Evolutionary conservation across 345 rosid species (phyloP).

Genomic region (Pistacia integerrima): DNA sequence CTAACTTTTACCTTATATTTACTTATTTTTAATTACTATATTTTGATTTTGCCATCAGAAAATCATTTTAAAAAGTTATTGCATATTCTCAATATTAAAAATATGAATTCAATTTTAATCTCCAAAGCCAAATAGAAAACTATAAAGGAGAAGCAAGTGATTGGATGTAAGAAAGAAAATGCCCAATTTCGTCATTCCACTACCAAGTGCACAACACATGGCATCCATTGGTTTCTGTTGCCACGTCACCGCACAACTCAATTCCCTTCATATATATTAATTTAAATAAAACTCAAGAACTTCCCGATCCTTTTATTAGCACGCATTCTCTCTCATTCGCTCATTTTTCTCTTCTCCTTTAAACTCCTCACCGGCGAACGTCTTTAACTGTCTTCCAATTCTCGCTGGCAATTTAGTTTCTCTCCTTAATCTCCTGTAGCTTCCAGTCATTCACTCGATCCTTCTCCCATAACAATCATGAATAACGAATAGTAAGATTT

Average conservation of each 20-base stretch:
- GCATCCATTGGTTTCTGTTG: neutral
- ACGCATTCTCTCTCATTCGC: neutral
- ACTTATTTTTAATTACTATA: too few species aligned
- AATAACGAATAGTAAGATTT: slow-evolving; percentile 88
- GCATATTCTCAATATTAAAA: too few species aligned
- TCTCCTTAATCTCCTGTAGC: slow-evolving; percentile 1
- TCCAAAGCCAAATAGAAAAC: neutral
- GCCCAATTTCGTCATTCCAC: slow-evolving; percentile 15
- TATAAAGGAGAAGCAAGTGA: neutral
- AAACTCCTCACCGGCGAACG: slow-evolving; percentile 37
- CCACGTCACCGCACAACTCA: slow-evolving; percentile 26
- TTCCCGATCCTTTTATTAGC: slow-evolving; percentile 9
- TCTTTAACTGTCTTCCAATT: slow-evolving; percentile 19
- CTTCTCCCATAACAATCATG: slow-evolving; percentile 46
- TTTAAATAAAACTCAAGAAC: slow-evolving; percentile 22
- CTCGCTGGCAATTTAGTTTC: slow-evolving; percentile 20
- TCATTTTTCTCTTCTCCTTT: neutral
- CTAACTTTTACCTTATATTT: too few species aligned
- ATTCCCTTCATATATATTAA: slow-evolving; percentile 13
- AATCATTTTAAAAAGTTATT: too few species aligned
- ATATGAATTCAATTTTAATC: neutral
- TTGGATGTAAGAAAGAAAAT: neutral
- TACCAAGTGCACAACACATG: slow-evolving; percentile 26
- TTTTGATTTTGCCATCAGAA: too few species aligned
- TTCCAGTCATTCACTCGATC: slow-evolving; percentile 25